Evolutionary conservation across 1,284 basidiomycete species (phyloP), one percentile per base, ranked within the genome.

Genomic region (Wallemia hederae): DNA sequence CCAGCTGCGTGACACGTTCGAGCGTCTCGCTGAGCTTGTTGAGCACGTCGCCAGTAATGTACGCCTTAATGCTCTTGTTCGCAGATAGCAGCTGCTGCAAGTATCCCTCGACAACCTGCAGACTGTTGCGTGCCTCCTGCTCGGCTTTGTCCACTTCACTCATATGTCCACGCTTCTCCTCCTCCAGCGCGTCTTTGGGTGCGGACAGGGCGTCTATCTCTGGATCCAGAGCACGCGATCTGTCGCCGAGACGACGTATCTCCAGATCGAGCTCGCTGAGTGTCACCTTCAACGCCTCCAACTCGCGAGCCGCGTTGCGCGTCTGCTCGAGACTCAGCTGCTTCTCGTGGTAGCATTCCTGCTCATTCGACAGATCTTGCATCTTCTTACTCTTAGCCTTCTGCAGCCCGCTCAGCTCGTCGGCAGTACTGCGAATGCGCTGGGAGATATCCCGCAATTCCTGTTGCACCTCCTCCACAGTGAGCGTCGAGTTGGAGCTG

Each of bases 391-490:
- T 66, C 5, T 31, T 62, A 11, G 63, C 59, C 3, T 49, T 24
- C 15, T 58, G 24, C 17, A 63, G 33, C 39, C n/a, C 55, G 0
- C 26, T 59, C n/a, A 61, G 49, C 19, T 2, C 25, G 19, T 49
- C n/a, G 22, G 39, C n/a, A 9, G n/a, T 49, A 5, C 14, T 17
- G 11, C 39, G 11, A 14, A 49, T 49, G 11, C n/a, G 11, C 39
- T 9, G 3, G 39, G 39, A 17, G 5, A 49, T 49, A 49, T 49
- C 39, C 3, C n/a, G 9, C 5, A 91, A 73, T 66, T 90, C 81
- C 25, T 68, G 71, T 68, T 92, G 84, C 1, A 94, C 81, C 59
- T 90, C 87, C 59, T 88, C 85, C 0, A 79, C 77, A 0, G 87
- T 89, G 70, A 81, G 85, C 3, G 78, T 77, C 15, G 81, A 82